phyloP scores from a whole-genome alignment of 1,284 basidiomycete species.

The Chondrostereum purpureum region DNA sequence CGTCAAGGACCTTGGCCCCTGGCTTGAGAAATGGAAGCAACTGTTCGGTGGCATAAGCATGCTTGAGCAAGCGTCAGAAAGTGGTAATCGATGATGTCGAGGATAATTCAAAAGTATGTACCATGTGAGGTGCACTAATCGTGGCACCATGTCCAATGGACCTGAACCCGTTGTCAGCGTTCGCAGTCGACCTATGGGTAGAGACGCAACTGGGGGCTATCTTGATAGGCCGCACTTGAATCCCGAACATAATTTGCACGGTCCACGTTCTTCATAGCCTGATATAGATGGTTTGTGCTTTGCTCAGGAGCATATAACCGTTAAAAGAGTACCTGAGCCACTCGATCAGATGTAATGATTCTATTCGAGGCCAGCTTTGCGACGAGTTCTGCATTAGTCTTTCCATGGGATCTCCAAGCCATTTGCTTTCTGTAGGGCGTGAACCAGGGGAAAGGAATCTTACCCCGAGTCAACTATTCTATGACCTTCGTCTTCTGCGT shows the following conservation, averaged over 20 bases:
- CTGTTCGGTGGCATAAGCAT: conserved; percentile 75
- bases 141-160: conserved; percentile 77
- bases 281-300: conserved; percentile 5
- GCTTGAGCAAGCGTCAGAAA: conserved; percentile 35
- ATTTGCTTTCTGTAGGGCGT: conserved; percentile 31
- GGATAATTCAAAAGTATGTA: conserved; percentile 20
- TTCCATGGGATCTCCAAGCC: conserved; percentile 78
- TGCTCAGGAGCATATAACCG: conserved; percentile 5
- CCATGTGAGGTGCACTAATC: conserved; percentile 90
- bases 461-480: too few species aligned
- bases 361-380: conserved; percentile 50
- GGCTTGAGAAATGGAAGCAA: conserved; percentile 66
- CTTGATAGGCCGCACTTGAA: conserved; percentile 59
- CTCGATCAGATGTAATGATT: conserved; percentile 51
- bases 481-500: neutral
- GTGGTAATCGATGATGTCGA: neutral
- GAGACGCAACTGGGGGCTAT: conserved; percentile 65
- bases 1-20: conserved; percentile 72
- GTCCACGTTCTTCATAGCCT: conserved; percentile 74
- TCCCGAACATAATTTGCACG: conserved; percentile 65
- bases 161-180: too few species aligned
- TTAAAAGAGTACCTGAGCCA: conserved; percentile 31
- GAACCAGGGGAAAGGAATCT: neutral
- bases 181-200: too few species aligned
- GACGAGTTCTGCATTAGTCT: conserved; percentile 66